Base-by-base conservation (phyloP, 164 flowering plant species). In the Nymphaea thermarum region DNA sequence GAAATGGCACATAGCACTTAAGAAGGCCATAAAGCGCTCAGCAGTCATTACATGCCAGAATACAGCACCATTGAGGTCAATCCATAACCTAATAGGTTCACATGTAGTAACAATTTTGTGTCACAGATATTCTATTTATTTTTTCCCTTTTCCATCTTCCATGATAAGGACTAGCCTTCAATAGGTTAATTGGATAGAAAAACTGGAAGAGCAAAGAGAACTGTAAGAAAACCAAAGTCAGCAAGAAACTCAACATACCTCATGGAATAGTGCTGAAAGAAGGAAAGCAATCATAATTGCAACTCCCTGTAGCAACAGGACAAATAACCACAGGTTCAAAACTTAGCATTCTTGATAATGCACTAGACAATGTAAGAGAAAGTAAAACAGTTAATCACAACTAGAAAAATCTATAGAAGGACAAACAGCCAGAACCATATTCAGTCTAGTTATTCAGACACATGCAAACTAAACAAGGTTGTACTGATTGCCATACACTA, bases 241-340 rank as follows among this genome's bases (percentile, higher is more conserved):
- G 44, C 42, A 18, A 47, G 44, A 10, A 68, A 73, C 15, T 64
- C 12, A 63, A 67, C 53, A 62, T 81, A 95, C 99, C 99, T 92
- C 99, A 76, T 95, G 99, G 67, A 95, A 95, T 70, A 87, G 64
- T 18, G 98, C 96, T 71, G 98, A 95, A n/a, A 90, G 73, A n/a
- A 85, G 68, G 78, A 95, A 95, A n/a, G 89, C 81, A 68, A 93
- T 78, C 71, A 93, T 51, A 65, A 91, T 16, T 3, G 98, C 84
- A 76, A 77, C 79, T 71, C 81, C 90, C 98, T 91, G 87, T 65
- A 65, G 65, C 65, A 67, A 65, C 55, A 60, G 74, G 18, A 62
- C 14, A 62, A 16, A 64, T 25, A 25, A 25, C 2, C 7, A 41
- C 16, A 25, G 66, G 5, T 25, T 11, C 6, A 14, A 55, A 16